Conservation (phyloP, 23 red algal genomes). For the Cyanidioschyzon merolae region DNA sequence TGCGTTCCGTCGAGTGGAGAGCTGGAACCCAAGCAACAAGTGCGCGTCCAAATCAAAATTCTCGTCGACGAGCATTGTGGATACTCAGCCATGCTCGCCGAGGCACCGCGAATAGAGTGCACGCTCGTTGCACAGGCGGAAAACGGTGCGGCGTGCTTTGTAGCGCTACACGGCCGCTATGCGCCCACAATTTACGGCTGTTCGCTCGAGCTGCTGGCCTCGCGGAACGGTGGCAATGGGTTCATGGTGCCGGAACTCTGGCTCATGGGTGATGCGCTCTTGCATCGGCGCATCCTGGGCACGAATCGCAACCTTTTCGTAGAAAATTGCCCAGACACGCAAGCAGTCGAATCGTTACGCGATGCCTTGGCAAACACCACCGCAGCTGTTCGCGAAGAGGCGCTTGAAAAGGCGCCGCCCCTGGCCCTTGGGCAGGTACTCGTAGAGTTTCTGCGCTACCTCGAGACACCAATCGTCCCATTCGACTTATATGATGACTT, state of each 20-base stretch:
- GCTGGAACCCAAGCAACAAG: constrained; percentile 7
- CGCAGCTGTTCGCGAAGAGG: not conserved
- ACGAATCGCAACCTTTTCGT: constrained; percentile 2
- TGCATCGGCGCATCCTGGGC: not conserved
- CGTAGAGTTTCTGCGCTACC: constrained; percentile 23
- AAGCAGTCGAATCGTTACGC: not conserved
- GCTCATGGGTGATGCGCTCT: constrained; percentile 1
- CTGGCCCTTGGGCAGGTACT: constrained; percentile 20
- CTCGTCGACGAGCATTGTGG: constrained; percentile 25
- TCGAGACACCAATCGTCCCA: constrained; percentile 27
- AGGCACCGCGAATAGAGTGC: constrained; percentile 7
- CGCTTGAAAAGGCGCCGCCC: constrained; percentile 10
- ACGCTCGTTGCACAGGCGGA: constrained; percentile 16
- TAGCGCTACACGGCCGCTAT: constrained; percentile 24
- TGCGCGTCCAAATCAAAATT: constrained; percentile 11
- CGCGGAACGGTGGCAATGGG: constrained; percentile 13
- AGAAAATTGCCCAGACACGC: constrained; percentile 1
- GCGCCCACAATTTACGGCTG: constrained; percentile 10
- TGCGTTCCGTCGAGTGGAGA: constrained; percentile 10
- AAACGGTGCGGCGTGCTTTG: constrained; percentile 14
- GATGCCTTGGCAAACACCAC: constrained; percentile 10
- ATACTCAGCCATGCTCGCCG: constrained; percentile 11
- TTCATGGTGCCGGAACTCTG: constrained; percentile 19
- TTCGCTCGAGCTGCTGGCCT: constrained; percentile 17
- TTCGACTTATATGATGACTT: not conserved